These are phyloP conservation scores for Haplosporangium gracile DNA, from an alignment of 192 early-diverging fungal species.

Conservation along the genomic window DNA sequence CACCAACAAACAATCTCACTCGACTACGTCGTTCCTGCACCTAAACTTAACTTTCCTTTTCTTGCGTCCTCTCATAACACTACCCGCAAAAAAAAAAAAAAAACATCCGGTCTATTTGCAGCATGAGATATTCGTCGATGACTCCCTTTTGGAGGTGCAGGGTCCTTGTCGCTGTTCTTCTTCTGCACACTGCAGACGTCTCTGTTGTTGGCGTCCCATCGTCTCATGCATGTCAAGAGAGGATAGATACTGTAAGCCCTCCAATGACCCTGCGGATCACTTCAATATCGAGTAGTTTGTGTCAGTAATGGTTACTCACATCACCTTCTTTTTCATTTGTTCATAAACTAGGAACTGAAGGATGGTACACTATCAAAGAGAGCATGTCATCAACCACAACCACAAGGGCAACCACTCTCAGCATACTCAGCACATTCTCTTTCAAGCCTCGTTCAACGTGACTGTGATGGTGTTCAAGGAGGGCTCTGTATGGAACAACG, in stretches of 20 bases:
- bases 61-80: not conserved
- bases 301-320: not conserved
- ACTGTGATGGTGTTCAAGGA: not conserved
- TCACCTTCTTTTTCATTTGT: not conserved
- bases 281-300: not conserved
- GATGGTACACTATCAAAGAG: not conserved
- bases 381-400: not conserved
- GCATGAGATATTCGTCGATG: not conserved
- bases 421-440: not conserved
- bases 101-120: not conserved
- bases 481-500: not conserved
- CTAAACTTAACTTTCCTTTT: not conserved
- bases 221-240: not conserved
- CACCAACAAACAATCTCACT: not conserved
- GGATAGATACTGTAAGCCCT: not conserved
- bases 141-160: not conserved
- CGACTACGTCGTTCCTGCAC: not conserved
- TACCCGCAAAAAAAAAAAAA: not conserved
- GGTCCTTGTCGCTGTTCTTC: not conserved
- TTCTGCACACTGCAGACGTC: not conserved
- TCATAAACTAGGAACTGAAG: not conserved
- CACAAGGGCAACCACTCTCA: not conserved
- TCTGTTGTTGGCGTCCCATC: not conserved
- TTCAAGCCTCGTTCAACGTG: not conserved
- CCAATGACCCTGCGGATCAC: not conserved